Conservation (phyloP, 2,329 filamentous ascomycete genomes). For the Aspergillus novoparasiticus region DNA sequence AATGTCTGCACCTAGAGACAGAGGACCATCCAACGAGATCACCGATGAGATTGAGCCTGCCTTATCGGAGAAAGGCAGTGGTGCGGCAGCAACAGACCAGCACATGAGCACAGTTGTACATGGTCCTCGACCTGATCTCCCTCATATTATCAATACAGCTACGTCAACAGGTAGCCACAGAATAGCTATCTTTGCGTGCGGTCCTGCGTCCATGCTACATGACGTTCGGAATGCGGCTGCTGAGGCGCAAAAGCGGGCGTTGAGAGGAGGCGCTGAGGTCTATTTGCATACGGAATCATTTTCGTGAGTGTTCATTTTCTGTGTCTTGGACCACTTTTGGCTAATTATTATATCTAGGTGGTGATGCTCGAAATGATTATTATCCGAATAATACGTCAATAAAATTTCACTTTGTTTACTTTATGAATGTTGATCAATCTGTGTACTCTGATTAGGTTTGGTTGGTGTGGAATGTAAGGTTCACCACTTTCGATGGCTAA, state of each 20-base stretch:
- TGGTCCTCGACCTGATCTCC: conserved; percentile 37
- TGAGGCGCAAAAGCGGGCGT: conserved; percentile 41
- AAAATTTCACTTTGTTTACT: too few species aligned
- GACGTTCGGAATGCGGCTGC: conserved; percentile 54
- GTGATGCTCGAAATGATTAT: too few species aligned
- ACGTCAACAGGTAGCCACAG: conserved; percentile 14
- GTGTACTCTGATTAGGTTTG: too few species aligned
- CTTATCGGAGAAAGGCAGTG: not conserved
- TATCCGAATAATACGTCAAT: too few species aligned
- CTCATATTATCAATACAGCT: conserved; percentile 20
- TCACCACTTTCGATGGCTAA: too few species aligned
- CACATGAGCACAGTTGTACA: not conserved
- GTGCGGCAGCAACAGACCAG: not conserved
- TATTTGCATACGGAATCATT: conserved; percentile 55
- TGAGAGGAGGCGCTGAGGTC: conserved; percentile 37
- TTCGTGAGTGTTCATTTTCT: conserved; percentile 37
- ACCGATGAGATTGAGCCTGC: not conserved
- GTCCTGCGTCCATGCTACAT: conserved; percentile 49
- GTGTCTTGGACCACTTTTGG: too few species aligned
- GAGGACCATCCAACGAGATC: not conserved
- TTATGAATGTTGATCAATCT: too few species aligned
- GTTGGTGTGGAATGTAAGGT: too few species aligned
- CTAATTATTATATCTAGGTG: too few species aligned
- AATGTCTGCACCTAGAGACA: not conserved
- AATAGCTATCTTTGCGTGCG: conserved; percentile 44